Base-by-base conservation (phyloP, 2,329 filamentous ascomycete species). In the Fusarium irregulare region DNA sequence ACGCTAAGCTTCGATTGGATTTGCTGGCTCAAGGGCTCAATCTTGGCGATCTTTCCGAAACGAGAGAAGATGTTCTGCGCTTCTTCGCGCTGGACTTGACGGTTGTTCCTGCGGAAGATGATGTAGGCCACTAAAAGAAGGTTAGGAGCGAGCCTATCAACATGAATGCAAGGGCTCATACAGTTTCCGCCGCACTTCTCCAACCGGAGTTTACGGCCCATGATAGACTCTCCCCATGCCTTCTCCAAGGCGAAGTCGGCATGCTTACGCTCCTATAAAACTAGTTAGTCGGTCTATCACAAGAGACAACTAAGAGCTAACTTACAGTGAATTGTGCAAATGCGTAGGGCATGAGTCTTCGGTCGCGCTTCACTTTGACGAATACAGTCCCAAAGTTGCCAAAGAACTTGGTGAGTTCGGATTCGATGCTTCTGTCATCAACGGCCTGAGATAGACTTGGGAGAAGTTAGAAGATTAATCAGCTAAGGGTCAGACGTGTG, bases 261-360 rank as follows among this genome's bases (percentile, higher is more conserved):
- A 73, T 88, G 80, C 0, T 80, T 76, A 32, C 79, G 14, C 80
- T 83, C 87, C 89, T 65, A 27, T n/a, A 32, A 30, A 13, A 18
- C 1, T 12, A 20, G 59, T 83, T 56, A 82, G 75, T 50, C 13
- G 51, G 21, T 37, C 12, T 27, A 41, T 14, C 59, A 20, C 7
- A 40, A 18, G 21, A 41, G 7, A 11, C 7, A 30, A 14, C 7
- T 34, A 7, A 34, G 16, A 25, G 3, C 40, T 4, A 27, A 78
- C 85, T 81, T 75, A 89, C 88, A 3, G 86, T 89, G 72, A 83
- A 91, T 72, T 91, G 89, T 23, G 84, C 85, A 70, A 91, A 91
- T 1, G 88, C 88, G 73, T 88, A 89, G 0, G 89, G 89, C 86
- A 91, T 89, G 41, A 86, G 81, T 16, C 78, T 78, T 13, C 62